A percentile compares a stretch with the other conserved stretches of the same genome.
phyloP scores from a whole-genome alignment of 768 basidiomycete genomes.

The Termitomyces sp. region DNA sequence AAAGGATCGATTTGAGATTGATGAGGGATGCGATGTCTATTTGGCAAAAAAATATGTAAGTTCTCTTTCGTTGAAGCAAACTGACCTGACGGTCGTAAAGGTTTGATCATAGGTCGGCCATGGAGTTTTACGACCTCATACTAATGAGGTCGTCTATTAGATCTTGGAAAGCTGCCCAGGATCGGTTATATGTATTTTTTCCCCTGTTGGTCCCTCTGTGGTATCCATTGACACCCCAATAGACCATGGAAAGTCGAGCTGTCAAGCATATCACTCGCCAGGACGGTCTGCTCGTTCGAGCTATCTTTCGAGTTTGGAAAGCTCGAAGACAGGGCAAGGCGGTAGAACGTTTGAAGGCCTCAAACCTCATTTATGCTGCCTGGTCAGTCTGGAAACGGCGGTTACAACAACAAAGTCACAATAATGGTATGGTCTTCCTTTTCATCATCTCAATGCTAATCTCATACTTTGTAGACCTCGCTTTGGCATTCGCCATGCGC shows the following conservation, averaged over 20 bases:
- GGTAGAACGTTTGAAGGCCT: conserved; percentile 47
- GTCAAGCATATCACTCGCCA: conserved; percentile 53
- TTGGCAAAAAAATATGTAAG: conserved; percentile 41
- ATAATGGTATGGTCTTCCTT: conserved; percentile 39
- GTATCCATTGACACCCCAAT: neutral
- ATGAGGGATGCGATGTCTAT: conserved; percentile 41
- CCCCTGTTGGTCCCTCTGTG: neutral
- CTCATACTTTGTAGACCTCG: conserved; percentile 33
- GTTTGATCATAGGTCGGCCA: conserved; percentile 38
- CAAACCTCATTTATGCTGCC: conserved; percentile 40
- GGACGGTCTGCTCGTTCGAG: conserved; percentile 55
- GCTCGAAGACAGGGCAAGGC: conserved; percentile 61
- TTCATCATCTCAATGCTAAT: neutral
- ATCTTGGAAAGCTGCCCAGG: conserved; percentile 53
- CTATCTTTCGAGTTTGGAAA: conserved; percentile 62
- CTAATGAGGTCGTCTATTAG: conserved; percentile 44
- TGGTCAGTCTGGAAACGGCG: conserved; percentile 51
- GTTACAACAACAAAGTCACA: conserved; percentile 32
- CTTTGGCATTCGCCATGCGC: conserved; percentile 46
- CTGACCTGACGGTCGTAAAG: conserved; percentile 27
- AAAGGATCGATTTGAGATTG: conserved; percentile 45
- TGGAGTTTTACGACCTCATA: conserved; percentile 35
- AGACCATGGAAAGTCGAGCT: conserved; percentile 58
- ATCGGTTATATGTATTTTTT: conserved; percentile 46
- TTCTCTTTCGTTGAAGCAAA: neutral